phyloP scores from a whole-genome alignment of 1,139 yeast species.

The Pichia sp. region DNA sequence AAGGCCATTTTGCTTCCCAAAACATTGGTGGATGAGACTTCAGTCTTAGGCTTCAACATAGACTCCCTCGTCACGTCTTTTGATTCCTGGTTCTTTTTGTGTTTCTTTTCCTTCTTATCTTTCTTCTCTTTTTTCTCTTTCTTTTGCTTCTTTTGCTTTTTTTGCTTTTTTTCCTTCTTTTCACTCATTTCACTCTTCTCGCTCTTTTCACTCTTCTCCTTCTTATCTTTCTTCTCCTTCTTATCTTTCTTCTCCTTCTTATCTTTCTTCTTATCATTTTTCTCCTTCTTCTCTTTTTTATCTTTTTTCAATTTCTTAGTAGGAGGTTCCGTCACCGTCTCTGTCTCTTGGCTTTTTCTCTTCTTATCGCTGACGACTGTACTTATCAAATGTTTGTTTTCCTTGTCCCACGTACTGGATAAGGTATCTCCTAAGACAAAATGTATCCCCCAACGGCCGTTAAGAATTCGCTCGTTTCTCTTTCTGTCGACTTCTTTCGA shows the following conservation, averaged over 20 bases:
- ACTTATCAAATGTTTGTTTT: slow-evolving; percentile 39
- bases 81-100: slow-evolving; percentile 26
- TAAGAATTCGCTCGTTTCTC: slow-evolving; percentile 60
- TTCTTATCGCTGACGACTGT: slow-evolving; percentile 17
- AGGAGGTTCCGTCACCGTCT: slow-evolving; percentile 19
- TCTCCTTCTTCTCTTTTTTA: slow-evolving; percentile 32
- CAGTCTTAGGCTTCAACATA: slow-evolving; percentile 37
- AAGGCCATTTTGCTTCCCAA: slow-evolving; percentile 68
- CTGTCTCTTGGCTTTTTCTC: slow-evolving; percentile 21
- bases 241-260: too few relatives aligned
- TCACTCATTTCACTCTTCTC: slow-evolving; percentile 34
- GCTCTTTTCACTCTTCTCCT: slow-evolving; percentile 27
- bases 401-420: slow-evolving; percentile 80
- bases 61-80: slow-evolving; percentile 36
- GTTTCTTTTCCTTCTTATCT: slow-evolving; percentile 27
- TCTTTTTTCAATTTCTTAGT: slow-evolving; percentile 30
- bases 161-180: slow-evolving; percentile 31
- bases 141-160: slow-evolving; percentile 31
- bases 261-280: slow-evolving; percentile 30
- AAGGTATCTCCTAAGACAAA: slow-evolving; percentile 83
- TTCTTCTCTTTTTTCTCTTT: slow-evolving; percentile 26
- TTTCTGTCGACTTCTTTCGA: slow-evolving; percentile 58
- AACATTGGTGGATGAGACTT: slow-evolving; percentile 33
- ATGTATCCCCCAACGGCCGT: slow-evolving; percentile 82
- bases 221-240: slow-evolving; percentile 29